Conservation (phyloP, 1,284 basidiomycete genomes). For the Cryptococcus amylolentus region DNA sequence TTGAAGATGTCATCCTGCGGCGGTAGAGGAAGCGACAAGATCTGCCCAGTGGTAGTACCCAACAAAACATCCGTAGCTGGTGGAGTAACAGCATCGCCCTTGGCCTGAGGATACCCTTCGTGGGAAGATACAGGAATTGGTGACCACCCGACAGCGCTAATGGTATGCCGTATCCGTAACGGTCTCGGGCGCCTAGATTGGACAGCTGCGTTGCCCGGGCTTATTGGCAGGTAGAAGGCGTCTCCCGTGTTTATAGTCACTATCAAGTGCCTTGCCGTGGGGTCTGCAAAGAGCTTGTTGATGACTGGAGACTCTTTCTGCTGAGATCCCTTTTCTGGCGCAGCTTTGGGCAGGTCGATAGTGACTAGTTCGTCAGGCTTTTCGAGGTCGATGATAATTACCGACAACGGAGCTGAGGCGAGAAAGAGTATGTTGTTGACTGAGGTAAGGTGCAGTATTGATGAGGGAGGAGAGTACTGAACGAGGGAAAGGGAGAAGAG, state of each 20-base stretch:
- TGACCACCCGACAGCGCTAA: conserved; percentile 50
- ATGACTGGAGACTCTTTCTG: conserved; percentile 56
- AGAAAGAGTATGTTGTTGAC: conserved; percentile 82
- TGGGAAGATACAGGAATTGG: too few species aligned
- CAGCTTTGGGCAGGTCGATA: conserved; percentile 62
- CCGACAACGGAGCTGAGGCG: conserved; percentile 68
- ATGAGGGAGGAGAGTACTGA: conserved; percentile 80
- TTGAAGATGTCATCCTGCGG: conserved; percentile 88
- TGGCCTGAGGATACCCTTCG: neutral
- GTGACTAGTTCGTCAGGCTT: conserved; percentile 75
- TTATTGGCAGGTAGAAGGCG: conserved; percentile 79
- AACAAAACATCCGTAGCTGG: conserved; percentile 58
- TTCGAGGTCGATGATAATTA: conserved; percentile 79
- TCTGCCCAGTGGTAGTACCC: conserved; percentile 75
- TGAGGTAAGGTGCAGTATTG: conserved; percentile 72
- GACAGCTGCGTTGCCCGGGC: conserved; percentile 31
- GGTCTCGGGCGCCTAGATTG: conserved; percentile 67
- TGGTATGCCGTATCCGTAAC: conserved; percentile 64
- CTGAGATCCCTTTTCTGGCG: conserved; percentile 51
- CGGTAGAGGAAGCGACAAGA: conserved; percentile 71
- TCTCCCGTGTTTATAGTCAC: conserved; percentile 83
- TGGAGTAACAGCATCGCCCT: conserved; percentile 32
- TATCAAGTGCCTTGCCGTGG: conserved; percentile 83
- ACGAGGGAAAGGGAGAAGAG: conserved; percentile 82
- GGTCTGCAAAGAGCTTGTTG: conserved; percentile 81